These are phyloP conservation scores for Candida nitratophila DNA, from an alignment of 805 yeast genomes.

Conservation along the genomic window DNA sequence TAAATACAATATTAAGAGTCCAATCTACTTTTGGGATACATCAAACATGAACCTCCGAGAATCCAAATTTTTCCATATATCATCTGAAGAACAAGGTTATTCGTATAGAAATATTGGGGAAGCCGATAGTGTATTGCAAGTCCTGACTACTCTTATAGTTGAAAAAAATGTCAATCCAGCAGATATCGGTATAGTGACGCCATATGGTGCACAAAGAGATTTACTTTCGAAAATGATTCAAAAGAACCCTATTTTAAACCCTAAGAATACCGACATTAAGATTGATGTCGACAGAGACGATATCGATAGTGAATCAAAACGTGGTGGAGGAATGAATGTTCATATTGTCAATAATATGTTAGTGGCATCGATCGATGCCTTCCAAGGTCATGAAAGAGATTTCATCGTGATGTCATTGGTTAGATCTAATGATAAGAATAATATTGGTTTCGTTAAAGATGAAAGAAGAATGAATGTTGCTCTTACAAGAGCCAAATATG, in stretches of 20 bases:
- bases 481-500: conserved; percentile 60
- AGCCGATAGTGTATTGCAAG: conserved; percentile 37
- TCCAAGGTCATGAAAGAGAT: conserved; percentile 88
- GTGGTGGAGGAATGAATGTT: conserved; percentile 29
- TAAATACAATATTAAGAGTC: conserved; percentile 41
- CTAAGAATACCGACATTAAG: conserved; percentile 37
- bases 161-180: conserved; percentile 44
- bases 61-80: conserved; percentile 36
- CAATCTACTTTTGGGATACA: conserved; percentile 58
- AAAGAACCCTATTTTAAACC: conserved; percentile 49
- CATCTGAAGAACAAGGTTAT: conserved; percentile 37
- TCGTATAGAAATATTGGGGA: conserved; percentile 55
- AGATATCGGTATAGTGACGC: conserved; percentile 63
- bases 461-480: conserved; percentile 64
- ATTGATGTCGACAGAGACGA: conserved; percentile 60
- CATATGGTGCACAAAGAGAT: conserved; percentile 73
- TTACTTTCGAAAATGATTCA: conserved; percentile 44
- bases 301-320: conserved; percentile 32
- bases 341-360: conserved; percentile 38
- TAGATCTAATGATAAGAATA: conserved; percentile 49
- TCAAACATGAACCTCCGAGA: conserved; percentile 36
- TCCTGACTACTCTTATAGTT: conserved; percentile 42
- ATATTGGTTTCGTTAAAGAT: conserved; percentile 59
- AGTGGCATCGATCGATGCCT: conserved; percentile 73
- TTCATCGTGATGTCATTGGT: conserved; percentile 75